Evolutionary conservation across 2,329 filamentous ascomycete species (phyloP).

Genomic region (Lomentospora prolificans): DNA sequence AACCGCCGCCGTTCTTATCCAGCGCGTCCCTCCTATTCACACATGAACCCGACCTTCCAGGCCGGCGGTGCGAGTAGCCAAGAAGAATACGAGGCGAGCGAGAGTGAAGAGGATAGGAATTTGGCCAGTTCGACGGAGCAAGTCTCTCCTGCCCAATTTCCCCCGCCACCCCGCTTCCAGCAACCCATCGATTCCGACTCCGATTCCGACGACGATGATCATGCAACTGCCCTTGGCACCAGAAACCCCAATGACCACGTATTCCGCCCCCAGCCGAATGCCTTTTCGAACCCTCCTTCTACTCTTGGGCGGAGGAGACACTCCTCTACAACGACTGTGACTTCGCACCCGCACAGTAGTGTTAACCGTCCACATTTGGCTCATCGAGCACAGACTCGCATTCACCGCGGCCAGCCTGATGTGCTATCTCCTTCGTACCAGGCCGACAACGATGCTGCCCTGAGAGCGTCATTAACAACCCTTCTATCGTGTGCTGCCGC

Average conservation of each 20-base stretch:
- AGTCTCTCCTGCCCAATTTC: conserved; percentile 20
- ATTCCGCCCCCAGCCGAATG: conserved; percentile 86
- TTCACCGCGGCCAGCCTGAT: conserved; percentile 40
- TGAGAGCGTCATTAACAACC: conserved; percentile 88
- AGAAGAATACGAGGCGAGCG: conserved; percentile 89
- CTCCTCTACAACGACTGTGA: conserved; percentile 29
- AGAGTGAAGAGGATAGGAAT: conserved; percentile 72
- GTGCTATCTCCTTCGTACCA: conserved; percentile 67
- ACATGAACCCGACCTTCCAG: conserved; percentile 28
- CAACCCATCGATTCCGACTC: conserved; percentile 28
- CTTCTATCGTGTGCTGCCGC: conserved; percentile 91
- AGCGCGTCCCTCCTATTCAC: conserved; percentile 5
- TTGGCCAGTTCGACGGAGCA: conserved; percentile 52
- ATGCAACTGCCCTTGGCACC: conserved; percentile 66
- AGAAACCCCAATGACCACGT: conserved; percentile 37
- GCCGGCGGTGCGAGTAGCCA: conserved; percentile 61
- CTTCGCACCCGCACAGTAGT: conserved; percentile 38
- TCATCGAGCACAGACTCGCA: conserved; percentile 36
- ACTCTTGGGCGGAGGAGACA: conserved; percentile 21
- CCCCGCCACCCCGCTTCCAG: conserved; percentile 19
- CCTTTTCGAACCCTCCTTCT: conserved; percentile 73
- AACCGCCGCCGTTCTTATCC: conserved; percentile 44
- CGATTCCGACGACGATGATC: conserved; percentile 59
- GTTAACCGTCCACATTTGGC: conserved; percentile 40
- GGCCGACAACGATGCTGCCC: conserved; percentile 83